Conservation (phyloP, 73 alveolate species). For the Blepharisma stoltei region DNA sequence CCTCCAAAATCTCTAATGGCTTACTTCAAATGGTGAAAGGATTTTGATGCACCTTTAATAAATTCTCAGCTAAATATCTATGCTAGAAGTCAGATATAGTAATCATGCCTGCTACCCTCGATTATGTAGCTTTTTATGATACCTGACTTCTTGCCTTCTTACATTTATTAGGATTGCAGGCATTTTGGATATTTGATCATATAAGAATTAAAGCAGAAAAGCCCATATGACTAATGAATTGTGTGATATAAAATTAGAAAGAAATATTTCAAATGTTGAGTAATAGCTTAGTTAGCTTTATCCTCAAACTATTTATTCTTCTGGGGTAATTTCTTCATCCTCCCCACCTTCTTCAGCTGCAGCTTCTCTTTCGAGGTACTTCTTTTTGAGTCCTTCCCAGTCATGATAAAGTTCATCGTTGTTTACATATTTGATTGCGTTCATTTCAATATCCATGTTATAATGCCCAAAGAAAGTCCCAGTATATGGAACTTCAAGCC, state of each 20-base stretch:
- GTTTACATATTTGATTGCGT: background rate
- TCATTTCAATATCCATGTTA: background rate
- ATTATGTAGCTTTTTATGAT: slow-evolving; percentile 49
- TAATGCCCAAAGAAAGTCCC: background rate
- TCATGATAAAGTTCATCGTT: background rate
- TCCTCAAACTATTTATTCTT: too few species aligned
- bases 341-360: too few species aligned
- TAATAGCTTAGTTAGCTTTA: too few species aligned
- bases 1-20: slow-evolving; percentile 66
- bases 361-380: too few species aligned
- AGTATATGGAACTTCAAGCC: background rate
- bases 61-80: slow-evolving; percentile 64
- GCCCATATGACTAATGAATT: too few species aligned
- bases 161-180: background rate
- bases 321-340: too few species aligned
- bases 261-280: too few species aligned
- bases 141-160: slow-evolving; percentile 27
- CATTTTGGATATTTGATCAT: too few species aligned
- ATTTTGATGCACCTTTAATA: slow-evolving; percentile 42
- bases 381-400: background rate
- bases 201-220: too few species aligned
- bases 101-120: slow-evolving; percentile 85
- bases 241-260: too few species aligned
- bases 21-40: slow-evolving; percentile 70
- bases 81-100: slow-evolving; percentile 78